phyloP scores from a whole-genome alignment of 2,329 filamentous ascomycete species.

The Xenoacremonium recifei region DNA sequence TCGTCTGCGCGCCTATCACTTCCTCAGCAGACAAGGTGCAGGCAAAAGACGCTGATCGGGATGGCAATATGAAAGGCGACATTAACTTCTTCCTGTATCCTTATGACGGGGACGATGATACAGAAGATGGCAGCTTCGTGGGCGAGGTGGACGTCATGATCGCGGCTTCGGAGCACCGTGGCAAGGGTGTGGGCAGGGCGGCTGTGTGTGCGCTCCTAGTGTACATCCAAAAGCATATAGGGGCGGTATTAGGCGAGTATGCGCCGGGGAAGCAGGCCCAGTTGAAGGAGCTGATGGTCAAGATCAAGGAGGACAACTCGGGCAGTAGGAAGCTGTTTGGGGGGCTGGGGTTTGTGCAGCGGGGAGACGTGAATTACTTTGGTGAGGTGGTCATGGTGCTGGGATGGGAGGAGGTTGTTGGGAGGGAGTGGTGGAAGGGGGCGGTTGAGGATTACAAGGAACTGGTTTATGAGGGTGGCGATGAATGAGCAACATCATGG shows the following conservation, averaged over 20 bases:
- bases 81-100: slow-evolving; percentile 77
- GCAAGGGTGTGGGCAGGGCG: slow-evolving; percentile 63
- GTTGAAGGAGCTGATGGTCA: slow-evolving; percentile 47
- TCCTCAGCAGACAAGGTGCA: slow-evolving; percentile 1
- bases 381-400: slow-evolving; percentile 55
- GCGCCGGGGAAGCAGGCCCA: slow-evolving; percentile 14
- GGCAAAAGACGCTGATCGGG: slow-evolving; percentile 52
- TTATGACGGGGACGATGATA: slow-evolving; percentile 49
- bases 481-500: too few species aligned
- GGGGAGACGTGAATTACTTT: slow-evolving; percentile 58
- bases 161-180: slow-evolving; percentile 55
- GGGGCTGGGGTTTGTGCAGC: slow-evolving; percentile 50
- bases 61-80: slow-evolving; percentile 66
- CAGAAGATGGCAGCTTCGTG: slow-evolving; percentile 36
- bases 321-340: slow-evolving; percentile 52
- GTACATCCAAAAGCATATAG: slow-evolving; percentile 60
- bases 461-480: slow-evolving; percentile 16
- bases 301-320: slow-evolving; percentile 56
- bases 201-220: slow-evolving; percentile 66
- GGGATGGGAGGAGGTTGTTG: slow-evolving; percentile 25
- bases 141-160: slow-evolving; percentile 91
- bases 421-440: slow-evolving; percentile 21
- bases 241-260: slow-evolving; percentile 51
- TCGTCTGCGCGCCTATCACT: slow-evolving; percentile 62
- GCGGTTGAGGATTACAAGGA: slow-evolving; percentile 19